Evolutionary conservation across 1,284 basidiomycete genomes (phyloP), one percentile per base, ranked within the genome.

Genomic region (Rhodotorula glutinis): DNA sequence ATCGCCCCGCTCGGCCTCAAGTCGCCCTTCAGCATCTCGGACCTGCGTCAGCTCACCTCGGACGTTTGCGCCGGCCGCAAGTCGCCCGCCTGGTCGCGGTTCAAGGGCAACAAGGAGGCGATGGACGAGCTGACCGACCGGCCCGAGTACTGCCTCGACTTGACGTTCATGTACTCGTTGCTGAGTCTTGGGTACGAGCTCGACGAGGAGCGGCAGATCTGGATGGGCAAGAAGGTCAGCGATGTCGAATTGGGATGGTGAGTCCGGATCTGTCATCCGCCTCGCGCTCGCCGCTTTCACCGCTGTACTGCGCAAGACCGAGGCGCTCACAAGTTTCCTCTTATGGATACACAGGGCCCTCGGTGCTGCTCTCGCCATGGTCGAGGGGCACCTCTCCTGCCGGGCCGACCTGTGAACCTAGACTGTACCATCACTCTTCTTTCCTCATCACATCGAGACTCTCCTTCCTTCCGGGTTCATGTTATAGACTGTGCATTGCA

Each of bases 191-290:
- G 90, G 56, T 91, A 94, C 79, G 92, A 92, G 81, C 87, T 95
- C 77, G 81, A 79, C 29, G 86, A 85, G 49, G 82, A 81, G 47
- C 79, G 90, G 69, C 83, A 86, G 72, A 84, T 94, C 47, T 82
- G 83, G 78, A 85, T 93, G 49, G 94, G 87, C 75, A 98, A 98
- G 83, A 87, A 90, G 83, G 84, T 98, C 55, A 84, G 84, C 33
- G 91, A 88, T 10, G 94, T 93, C 7, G 96, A 98, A 84, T 81
- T 98, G 64, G 95, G 96, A 13, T 98, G 95, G 95, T 70, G 41
- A 49, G 66, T 70, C 25, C 40, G n/a, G n/a, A n/a, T n/a, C n/a
- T n/a, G n/a, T n/a, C n/a, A n/a, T n/a, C n/a, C n/a, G n/a, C n/a
- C n/a, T n/a, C n/a, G n/a, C n/a, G n/a, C n/a, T n/a, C n/a, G n/a